These are phyloP conservation scores for Podaxis carcinomalis DNA, from an alignment of 768 basidiomycete species.

Conservation along the genomic window DNA sequence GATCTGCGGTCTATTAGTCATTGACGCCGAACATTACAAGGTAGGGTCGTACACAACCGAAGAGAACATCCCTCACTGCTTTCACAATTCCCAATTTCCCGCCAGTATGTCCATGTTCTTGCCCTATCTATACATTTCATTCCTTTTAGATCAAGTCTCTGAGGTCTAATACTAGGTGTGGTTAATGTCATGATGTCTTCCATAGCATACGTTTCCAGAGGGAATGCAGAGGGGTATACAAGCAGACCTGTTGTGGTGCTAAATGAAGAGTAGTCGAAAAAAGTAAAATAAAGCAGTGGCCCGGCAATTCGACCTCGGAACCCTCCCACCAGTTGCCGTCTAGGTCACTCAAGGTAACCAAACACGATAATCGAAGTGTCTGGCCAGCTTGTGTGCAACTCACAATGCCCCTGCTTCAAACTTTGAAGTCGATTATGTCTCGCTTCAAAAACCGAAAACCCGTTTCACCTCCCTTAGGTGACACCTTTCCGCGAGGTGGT, in stretches of 20 bases:
- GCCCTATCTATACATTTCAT: neutral
- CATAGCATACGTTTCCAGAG: neutral
- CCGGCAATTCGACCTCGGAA: neutral
- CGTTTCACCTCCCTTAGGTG: neutral
- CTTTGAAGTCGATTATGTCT: neutral
- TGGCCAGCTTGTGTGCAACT: neutral
- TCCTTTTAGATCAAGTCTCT: neutral
- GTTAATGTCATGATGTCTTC: neutral
- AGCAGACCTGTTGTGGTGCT: neutral
- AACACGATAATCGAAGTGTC: neutral
- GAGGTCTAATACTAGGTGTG: neutral
- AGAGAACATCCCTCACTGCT: slow-evolving; percentile 45
- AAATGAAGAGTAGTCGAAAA: neutral
- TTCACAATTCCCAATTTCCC: slow-evolving; percentile 1
- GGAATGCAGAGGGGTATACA: neutral
- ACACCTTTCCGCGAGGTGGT: neutral
- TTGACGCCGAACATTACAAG: neutral
- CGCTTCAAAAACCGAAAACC: neutral
- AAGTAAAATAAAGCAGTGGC: neutral
- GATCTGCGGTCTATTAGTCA: slow-evolving; percentile 34
- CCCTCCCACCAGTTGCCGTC: neutral
- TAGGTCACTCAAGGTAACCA: neutral
- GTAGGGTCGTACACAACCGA: slow-evolving; percentile 48
- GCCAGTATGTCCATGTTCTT: neutral
- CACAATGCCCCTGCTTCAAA: neutral